phyloP scores from a whole-genome alignment of 352 stramenopile genomes.

The Globisporangium okanoganense region DNA sequence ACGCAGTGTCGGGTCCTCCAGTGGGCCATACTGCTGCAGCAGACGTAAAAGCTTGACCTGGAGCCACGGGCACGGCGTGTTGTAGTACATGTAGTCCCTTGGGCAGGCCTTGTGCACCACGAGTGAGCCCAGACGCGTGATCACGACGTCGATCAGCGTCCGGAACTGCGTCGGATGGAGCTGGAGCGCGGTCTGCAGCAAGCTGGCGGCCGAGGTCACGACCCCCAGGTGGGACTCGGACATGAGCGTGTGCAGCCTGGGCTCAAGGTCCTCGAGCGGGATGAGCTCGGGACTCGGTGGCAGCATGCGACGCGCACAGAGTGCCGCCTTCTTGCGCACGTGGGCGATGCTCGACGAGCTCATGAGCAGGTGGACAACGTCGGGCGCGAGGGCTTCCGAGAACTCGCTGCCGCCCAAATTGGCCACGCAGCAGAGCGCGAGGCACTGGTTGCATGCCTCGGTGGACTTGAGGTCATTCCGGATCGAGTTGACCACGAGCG shows the following conservation, averaged over 20 bases:
- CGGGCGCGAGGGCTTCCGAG: conserved; percentile 91
- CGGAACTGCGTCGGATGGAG: conserved; percentile 90
- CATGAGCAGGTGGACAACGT: conserved; percentile 92
- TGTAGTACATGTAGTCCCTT: conserved; percentile 97
- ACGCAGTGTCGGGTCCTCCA: conserved; percentile 45
- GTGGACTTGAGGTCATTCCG: conserved; percentile 93
- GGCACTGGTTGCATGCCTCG: conserved; percentile 86
- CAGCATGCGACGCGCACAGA: conserved; percentile 93
- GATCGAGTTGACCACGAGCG: conserved; percentile 95
- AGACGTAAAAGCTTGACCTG: conserved; percentile 93
- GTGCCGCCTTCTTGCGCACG: conserved; percentile 96
- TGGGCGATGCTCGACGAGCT: conserved; percentile 89
- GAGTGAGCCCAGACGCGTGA: conserved; percentile 89
- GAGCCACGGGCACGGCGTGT: conserved; percentile 94
- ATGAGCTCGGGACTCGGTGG: conserved; percentile 92
- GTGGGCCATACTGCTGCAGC: conserved; percentile 90
- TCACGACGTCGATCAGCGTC: conserved; percentile 90
- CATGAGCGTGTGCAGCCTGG: conserved; percentile 71
- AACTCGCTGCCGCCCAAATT: conserved; percentile 95
- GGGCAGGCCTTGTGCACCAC: conserved; percentile 93
- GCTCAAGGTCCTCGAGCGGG: conserved; percentile 73
- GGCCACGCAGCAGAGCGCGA: conserved; percentile 94
- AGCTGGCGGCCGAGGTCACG: conserved; percentile 89
- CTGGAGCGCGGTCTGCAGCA: conserved; percentile 90
- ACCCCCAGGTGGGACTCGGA: conserved; percentile 93